These are phyloP conservation scores for Macrotyloma uniflorum DNA, from an alignment of 306 rosid species.

Conservation along the genomic window DNA sequence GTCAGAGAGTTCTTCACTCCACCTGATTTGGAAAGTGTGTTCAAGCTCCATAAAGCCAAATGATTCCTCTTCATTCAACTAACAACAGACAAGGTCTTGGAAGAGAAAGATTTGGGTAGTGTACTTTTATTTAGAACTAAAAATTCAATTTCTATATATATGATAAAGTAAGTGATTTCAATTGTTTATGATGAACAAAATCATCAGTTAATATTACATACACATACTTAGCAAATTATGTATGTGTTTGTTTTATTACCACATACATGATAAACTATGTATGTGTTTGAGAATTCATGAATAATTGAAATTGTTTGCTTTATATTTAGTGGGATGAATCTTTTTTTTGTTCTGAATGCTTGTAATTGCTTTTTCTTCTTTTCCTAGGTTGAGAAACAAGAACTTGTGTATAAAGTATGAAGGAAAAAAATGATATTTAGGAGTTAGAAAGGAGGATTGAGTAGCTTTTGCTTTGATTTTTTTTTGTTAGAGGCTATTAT, in stretches of 20 bases:
- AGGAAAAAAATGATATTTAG: conserved; percentile 39
- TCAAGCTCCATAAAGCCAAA: conserved; percentile 61
- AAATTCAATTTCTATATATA: background rate
- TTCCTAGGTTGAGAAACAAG: conserved; percentile 34
- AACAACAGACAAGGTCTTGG: background rate
- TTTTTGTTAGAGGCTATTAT: conserved; percentile 17
- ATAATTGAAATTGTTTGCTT: background rate
- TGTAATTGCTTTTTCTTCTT: conserved; percentile 33
- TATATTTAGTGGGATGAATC: background rate
- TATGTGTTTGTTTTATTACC: too few relatives aligned
- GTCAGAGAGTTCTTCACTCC: conserved; percentile 76
- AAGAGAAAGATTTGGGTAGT: background rate
- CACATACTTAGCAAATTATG: background rate
- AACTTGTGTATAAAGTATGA: conserved; percentile 62
- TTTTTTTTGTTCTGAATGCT: conserved; percentile 26
- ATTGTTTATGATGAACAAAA: background rate
- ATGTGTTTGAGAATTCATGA: background rate
- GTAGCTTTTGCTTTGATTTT: conserved; percentile 27
- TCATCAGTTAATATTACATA: background rate
- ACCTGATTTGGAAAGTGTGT: conserved; percentile 91
- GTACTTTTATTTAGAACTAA: background rate
- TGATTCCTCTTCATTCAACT: conserved; percentile 51
- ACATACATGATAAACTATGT: background rate
- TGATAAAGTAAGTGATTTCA: background rate
- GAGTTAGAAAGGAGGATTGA: conserved; percentile 53